A percentile compares a stretch with the other conserved stretches of the same genome.
Evolutionary conservation across 2,329 filamentous ascomycete species (phyloP).

Genomic region (Fusarium coffeatum): DNA sequence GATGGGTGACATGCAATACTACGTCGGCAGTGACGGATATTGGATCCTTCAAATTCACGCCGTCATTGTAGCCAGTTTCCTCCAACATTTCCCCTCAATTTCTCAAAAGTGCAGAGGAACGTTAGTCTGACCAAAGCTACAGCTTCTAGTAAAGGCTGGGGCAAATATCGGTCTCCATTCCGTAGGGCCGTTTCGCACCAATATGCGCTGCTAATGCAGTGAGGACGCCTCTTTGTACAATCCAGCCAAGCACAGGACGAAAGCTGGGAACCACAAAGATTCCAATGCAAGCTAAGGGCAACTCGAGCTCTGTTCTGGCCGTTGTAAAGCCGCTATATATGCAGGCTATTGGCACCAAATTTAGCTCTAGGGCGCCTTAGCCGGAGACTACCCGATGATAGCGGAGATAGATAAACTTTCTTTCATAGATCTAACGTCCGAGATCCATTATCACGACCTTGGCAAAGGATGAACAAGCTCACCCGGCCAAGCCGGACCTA

Average conservation of each 20-base stretch:
- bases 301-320: too few relatives aligned
- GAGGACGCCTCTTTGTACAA: background rate
- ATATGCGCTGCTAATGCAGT: background rate
- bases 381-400: background rate
- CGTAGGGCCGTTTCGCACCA: background rate
- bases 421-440: background rate
- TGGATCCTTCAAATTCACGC: background rate
- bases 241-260: background rate
- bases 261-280: background rate
- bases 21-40: background rate
- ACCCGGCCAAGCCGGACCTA: too few relatives aligned
- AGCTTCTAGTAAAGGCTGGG: too few relatives aligned
- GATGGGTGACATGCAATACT: conserved; percentile 6
- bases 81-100: background rate
- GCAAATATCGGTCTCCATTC: background rate
- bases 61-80: background rate
- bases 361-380: background rate
- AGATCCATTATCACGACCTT: background rate
- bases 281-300: background rate
- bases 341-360: background rate
- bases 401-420: background rate
- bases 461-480: too few relatives aligned
- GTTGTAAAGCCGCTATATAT: background rate
- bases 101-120: background rate
- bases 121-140: background rate